Evolutionary conservation across 2,329 filamentous ascomycete genomes (phyloP).

Genomic region (Erysiphe pulchra): DNA sequence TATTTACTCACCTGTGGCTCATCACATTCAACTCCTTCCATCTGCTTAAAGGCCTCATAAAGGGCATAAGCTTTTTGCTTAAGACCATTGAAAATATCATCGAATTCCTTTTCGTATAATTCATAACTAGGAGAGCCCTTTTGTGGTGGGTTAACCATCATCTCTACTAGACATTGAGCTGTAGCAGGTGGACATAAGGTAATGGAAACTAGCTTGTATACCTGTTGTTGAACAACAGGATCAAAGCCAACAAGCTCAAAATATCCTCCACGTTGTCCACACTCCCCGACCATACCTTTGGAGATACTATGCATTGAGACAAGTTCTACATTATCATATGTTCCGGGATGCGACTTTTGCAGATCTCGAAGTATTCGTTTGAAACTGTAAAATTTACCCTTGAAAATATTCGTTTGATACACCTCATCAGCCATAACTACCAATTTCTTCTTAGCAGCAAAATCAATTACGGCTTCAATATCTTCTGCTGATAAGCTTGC

Average conservation of each 20-base stretch:
- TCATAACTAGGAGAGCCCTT: slow-evolving; percentile 61
- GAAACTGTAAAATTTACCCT: slow-evolving; percentile 86
- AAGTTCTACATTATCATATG: slow-evolving; percentile 68
- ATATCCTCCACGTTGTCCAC: slow-evolving; percentile 90
- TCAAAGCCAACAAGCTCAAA: slow-evolving; percentile 90
- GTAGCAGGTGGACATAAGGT: slow-evolving; percentile 88
- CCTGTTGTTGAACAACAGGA: slow-evolving; percentile 60
- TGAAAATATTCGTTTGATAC: slow-evolving; percentile 97
- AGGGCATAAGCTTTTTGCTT: slow-evolving; percentile 59
- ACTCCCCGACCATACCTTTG: slow-evolving; percentile 98
- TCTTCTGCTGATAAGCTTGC: slow-evolving; percentile 58
- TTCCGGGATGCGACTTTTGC: slow-evolving; percentile 46
- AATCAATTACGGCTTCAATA: slow-evolving; percentile 61
- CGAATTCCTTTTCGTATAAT: slow-evolving; percentile 68
- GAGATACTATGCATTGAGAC: slow-evolving; percentile 80
- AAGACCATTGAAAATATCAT: slow-evolving; percentile 54
- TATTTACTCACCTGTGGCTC: slow-evolving; percentile 34
- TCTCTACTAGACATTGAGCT: slow-evolving; percentile 84
- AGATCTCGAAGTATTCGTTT: slow-evolving; percentile 65
- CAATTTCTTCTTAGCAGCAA: slow-evolving; percentile 62
- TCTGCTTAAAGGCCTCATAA: slow-evolving; percentile 70
- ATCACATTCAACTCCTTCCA: slow-evolving; percentile 89
- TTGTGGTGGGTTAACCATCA: slow-evolving; percentile 90
- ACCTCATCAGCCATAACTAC: slow-evolving; percentile 92
- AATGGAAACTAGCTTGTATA: slow-evolving; percentile 98